Evolutionary conservation across 2,329 filamentous ascomycete species (phyloP).

Genomic region (Paracamarosporium sp.): DNA sequence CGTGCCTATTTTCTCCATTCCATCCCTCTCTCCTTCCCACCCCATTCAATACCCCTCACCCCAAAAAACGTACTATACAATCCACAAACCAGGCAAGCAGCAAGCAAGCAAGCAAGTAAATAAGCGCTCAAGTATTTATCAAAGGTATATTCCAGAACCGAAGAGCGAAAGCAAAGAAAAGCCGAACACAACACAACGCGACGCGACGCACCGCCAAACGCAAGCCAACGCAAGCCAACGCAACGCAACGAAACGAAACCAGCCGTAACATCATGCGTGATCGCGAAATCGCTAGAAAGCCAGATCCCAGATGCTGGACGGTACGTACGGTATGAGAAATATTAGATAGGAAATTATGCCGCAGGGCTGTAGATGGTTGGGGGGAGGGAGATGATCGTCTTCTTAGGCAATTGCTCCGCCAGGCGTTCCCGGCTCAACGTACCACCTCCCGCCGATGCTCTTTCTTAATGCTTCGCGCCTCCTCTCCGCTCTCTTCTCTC

Average conservation of each 20-base stretch:
- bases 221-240: not conserved
- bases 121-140: not conserved
- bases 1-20: not conserved
- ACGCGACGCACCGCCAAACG: no score
- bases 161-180: no score
- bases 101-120: no score
- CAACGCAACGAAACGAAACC: not conserved
- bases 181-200: no score
- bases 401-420: slow-evolving; percentile 24
- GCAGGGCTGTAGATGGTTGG: not conserved
- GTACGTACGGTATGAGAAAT: not conserved
- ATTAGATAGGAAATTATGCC: not conserved
- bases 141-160: not conserved
- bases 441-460: slow-evolving; percentile 59
- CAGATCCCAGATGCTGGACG: not conserved
- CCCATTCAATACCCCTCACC: not conserved
- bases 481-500: slow-evolving; percentile 57
- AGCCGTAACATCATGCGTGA: not conserved
- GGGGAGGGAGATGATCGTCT: not conserved
- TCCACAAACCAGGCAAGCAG: no score
- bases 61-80: not conserved
- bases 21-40: not conserved
- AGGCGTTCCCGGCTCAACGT: slow-evolving; percentile 31
- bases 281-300: not conserved
- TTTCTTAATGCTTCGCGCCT: slow-evolving; percentile 60